Evolutionary conservation across 148 eudicot species (phyloP).

Genomic region (Fagopyrum tataricum): DNA sequence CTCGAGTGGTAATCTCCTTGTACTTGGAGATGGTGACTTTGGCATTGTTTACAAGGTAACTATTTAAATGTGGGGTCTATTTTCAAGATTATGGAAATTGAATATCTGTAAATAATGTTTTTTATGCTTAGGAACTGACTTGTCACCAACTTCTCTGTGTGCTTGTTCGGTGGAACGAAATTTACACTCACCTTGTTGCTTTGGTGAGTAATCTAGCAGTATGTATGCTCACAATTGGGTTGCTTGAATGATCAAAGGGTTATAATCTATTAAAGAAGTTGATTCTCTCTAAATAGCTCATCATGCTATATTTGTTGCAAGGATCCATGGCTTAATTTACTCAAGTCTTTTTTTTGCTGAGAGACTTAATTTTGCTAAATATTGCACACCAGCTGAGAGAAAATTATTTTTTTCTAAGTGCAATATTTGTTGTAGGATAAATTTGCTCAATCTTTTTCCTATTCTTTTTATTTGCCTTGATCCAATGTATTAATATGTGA

Average conservation of each 20-base stretch:
- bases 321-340: constrained; percentile 89
- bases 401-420: no score
- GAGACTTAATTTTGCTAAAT: constrained; percentile 53
- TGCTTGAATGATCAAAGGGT: background rate
- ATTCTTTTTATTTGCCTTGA: no score
- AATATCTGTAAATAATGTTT: background rate
- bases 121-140: constrained; percentile 54
- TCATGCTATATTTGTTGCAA: constrained; percentile 29
- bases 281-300: background rate
- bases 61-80: background rate
- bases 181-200: constrained; percentile 53
- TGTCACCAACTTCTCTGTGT: constrained; percentile 83
- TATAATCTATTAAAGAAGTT: background rate
- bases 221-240: background rate
- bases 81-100: background rate
- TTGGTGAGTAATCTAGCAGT: constrained; percentile 45
- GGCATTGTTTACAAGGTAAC: background rate
- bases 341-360: constrained; percentile 61
- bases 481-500: no score
- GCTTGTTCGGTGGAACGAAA: constrained; percentile 61
- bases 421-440: no score
- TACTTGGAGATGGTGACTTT: no score
- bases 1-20: no score
- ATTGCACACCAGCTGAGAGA: constrained; percentile 71
- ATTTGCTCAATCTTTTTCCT: no score